Evolutionary conservation across 2,329 filamentous ascomycete genomes (phyloP).

Genomic region (Chaetomiaceae sp.): DNA sequence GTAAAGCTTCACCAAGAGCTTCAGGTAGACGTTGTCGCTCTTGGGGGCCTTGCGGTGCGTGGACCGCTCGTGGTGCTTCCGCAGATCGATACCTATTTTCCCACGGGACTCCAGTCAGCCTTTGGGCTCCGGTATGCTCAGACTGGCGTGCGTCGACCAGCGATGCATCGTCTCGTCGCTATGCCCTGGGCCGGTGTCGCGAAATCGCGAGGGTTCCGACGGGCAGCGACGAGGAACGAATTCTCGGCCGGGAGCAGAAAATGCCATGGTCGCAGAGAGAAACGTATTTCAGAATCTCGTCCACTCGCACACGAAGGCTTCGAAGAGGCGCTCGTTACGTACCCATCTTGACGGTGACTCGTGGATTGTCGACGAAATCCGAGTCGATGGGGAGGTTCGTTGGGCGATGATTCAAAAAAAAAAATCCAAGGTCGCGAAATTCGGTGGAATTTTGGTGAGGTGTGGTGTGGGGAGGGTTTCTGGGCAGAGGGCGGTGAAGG

Average conservation of each 20-base stretch:
- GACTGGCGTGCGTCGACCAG: slow-evolving; percentile 27
- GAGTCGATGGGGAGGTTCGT: slow-evolving; percentile 23
- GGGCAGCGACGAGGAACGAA: slow-evolving; percentile 10
- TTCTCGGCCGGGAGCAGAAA: slow-evolving; percentile 17
- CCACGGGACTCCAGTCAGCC: slow-evolving; percentile 49
- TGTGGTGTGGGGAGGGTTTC: slow-evolving; percentile 12
- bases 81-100: slow-evolving; percentile 63
- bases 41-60: slow-evolving; percentile 91
- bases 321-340: slow-evolving; percentile 41
- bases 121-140: slow-evolving; percentile 58
- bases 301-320: slow-evolving; percentile 48
- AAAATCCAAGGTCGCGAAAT: slow-evolving; percentile 11
- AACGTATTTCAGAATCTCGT: slow-evolving; percentile 23
- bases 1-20: slow-evolving; percentile 97
- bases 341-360: slow-evolving; percentile 54
- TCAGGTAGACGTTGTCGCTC: slow-evolving; percentile 97
- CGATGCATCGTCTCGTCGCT: slow-evolving; percentile 11
- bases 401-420: slow-evolving; percentile 18
- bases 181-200: slow-evolving; percentile 2
- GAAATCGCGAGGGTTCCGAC: background rate
- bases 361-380: slow-evolving; percentile 25
- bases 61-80: slow-evolving; percentile 61
- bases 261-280: slow-evolving; percentile 25
- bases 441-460: slow-evolving; percentile 15
- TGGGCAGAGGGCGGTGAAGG: slow-evolving; percentile 19